These are phyloP conservation scores for Entomophthora muscae DNA, from an alignment of 371 early-diverging fungal species.

Conservation along the genomic window DNA sequence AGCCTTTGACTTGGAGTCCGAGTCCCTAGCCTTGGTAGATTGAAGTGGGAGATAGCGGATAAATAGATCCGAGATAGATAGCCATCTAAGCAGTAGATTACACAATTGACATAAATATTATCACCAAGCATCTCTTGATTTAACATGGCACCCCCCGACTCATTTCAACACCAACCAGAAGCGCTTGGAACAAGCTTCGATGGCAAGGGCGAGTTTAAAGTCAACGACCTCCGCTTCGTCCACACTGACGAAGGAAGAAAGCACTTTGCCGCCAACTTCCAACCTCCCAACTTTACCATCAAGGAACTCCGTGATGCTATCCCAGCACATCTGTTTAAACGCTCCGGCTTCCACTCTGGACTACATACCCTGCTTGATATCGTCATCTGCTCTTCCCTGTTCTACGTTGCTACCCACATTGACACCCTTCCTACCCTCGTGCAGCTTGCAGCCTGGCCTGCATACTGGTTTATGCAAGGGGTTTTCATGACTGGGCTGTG, in stretches of 20 bases:
- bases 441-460: conserved; percentile 41
- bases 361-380: conserved; percentile 50
- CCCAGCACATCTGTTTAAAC: conserved; percentile 72
- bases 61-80: no score
- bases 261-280: not conserved
- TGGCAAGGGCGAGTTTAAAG: not conserved
- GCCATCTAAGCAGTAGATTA: no score
- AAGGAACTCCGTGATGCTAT: conserved; percentile 72
- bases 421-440: conserved; percentile 25
- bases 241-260: not conserved
- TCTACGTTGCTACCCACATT: conserved; percentile 44
- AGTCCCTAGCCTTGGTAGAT: no score
- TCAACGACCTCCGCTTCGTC: not conserved
- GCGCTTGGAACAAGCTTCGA: not conserved
- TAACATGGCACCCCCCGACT: conserved; percentile 3
- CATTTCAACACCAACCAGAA: not conserved
- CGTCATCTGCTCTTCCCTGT: conserved; percentile 32
- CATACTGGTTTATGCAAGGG: conserved; percentile 65
- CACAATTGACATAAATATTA: no score
- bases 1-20: no score
- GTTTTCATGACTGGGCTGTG: conserved; percentile 68
- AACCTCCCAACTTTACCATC: conserved; percentile 49
- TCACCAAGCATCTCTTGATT: no score
- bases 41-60: no score
- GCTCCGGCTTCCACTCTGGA: conserved; percentile 48